Percentiles rank a stretch among this genome's conserved stretches.
Evolutionary conservation across 495 filamentous ascomycete genomes (phyloP).

Genomic region (Lophiostoma macrostomum): DNA sequence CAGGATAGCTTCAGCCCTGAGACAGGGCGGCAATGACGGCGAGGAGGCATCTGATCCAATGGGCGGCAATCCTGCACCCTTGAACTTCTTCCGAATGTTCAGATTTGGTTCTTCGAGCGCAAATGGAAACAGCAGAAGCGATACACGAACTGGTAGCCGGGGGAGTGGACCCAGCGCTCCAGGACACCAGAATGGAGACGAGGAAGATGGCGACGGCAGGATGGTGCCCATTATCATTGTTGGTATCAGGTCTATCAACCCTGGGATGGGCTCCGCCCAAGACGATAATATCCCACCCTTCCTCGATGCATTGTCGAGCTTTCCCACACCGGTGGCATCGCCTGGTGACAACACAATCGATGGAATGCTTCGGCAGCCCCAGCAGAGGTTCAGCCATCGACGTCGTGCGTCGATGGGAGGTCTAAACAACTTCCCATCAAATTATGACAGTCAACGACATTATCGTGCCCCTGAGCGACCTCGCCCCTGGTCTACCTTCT

Average conservation of each 20-base stretch:
- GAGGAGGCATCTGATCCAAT: conserved; percentile 30
- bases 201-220: conserved; percentile 55
- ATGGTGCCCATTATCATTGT: conserved; percentile 70
- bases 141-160: conserved; percentile 14
- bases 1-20: conserved; percentile 44
- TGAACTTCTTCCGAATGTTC: conserved; percentile 51
- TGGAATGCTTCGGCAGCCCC: conserved; percentile 39
- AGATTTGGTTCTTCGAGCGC: conserved; percentile 41
- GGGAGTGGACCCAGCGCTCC: conserved; percentile 10
- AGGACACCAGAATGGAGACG: conserved; percentile 46
- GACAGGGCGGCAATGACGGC: conserved; percentile 36
- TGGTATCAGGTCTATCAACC: conserved; percentile 66
- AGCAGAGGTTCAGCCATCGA: conserved; percentile 50
- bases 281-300: conserved; percentile 58
- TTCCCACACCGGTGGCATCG: conserved; percentile 39
- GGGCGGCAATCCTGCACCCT: conserved; percentile 33
- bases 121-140: conserved; percentile 16
- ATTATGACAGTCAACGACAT: conserved; percentile 52
- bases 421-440: conserved; percentile 40
- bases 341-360: conserved; percentile 38
- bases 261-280: conserved; percentile 46
- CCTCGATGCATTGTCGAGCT: conserved; percentile 56
- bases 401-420: conserved; percentile 53
- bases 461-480: conserved; percentile 43
- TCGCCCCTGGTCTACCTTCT: conserved; percentile 40